phyloP scores from a whole-genome alignment of 2,329 filamentous ascomycete species.

The Didymella segeticola region DNA sequence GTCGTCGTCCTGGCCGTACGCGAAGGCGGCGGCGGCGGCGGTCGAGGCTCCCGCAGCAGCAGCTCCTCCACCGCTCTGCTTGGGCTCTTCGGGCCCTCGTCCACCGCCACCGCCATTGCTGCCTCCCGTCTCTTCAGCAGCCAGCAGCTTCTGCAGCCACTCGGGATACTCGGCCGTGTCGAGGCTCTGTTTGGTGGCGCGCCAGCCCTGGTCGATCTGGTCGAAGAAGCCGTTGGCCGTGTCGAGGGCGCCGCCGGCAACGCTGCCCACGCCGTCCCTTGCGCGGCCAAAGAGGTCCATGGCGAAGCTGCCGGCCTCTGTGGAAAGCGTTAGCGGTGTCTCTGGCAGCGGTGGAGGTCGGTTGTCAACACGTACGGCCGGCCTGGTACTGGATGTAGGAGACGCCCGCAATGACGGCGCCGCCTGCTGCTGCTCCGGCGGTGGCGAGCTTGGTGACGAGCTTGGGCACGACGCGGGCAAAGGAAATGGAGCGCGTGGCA shows the following conservation, averaged over 20 bases:
- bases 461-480: constrained; percentile 76
- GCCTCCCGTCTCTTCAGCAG: constrained; percentile 48
- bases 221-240: constrained; percentile 76
- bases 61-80: constrained; percentile 62
- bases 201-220: constrained; percentile 82
- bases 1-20: constrained; percentile 73
- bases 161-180: constrained; percentile 72
- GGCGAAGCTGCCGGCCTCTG: constrained; percentile 78
- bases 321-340: constrained; percentile 50
- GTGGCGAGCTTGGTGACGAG: constrained; percentile 88
- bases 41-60: constrained; percentile 73
- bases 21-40: constrained; percentile 79
- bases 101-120: constrained; percentile 47
- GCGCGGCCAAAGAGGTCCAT: constrained; percentile 77
- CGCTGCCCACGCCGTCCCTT: constrained; percentile 71
- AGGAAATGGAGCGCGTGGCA: constrained; percentile 69
- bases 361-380: constrained; percentile 66
- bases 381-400: constrained; percentile 98
- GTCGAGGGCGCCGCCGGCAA: constrained; percentile 73
- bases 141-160: constrained; percentile 79
- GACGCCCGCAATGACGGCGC: constrained; percentile 81
- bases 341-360: background rate
- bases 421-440: constrained; percentile 89
- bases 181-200: constrained; percentile 79
- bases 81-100: constrained; percentile 54